phyloP scores from a whole-genome alignment of 305 asterid species.

The Andrographis paniculata region DNA sequence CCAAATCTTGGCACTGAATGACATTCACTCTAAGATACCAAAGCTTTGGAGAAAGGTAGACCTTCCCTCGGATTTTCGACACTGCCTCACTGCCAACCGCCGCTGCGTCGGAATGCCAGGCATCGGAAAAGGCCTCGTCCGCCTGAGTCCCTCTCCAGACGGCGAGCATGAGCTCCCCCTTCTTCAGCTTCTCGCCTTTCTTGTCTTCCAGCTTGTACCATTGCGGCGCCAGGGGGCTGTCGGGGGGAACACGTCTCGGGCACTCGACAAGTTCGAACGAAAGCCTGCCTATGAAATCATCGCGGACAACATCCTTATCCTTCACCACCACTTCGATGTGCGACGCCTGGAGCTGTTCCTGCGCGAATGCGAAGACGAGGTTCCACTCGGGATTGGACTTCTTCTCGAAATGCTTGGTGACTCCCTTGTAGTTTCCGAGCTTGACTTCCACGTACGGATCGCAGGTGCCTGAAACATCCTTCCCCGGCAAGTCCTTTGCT shows the following conservation, averaged over 20 bases:
- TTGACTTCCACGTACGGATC: conserved; percentile 73
- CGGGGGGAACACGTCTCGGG: conserved; percentile 70
- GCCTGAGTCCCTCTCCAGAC: conserved; percentile 88
- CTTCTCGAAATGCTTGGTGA: conserved; percentile 65
- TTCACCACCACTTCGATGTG: conserved; percentile 52
- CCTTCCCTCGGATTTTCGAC: conserved; percentile 64
- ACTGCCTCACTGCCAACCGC: conserved; percentile 45
- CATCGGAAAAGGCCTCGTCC: conserved; percentile 72
- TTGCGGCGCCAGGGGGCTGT: conserved; percentile 74
- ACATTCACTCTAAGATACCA: conserved; percentile 80
- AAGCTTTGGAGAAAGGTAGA: conserved; percentile 64
- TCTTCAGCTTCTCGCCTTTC: conserved; percentile 41
- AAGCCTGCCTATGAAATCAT: conserved; percentile 50
- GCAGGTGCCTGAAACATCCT: conserved; percentile 50
- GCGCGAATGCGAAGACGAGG: conserved; percentile 65
- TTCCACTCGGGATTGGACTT: conserved; percentile 64
- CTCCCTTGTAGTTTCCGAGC: conserved; percentile 73
- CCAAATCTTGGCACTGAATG: conserved; percentile 65
- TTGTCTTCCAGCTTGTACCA: conserved; percentile 70
- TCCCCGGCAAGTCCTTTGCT: conserved; percentile 49
- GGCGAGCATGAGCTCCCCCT: conserved; percentile 82
- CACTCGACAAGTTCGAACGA: conserved; percentile 51
- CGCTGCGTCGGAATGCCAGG: conserved; percentile 88
- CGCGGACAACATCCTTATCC: conserved; percentile 53
- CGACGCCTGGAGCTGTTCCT: conserved; percentile 67